phyloP scores from a whole-genome alignment of 1,284 basidiomycete genomes.

The Cutaneotrichosporon sp. region DNA sequence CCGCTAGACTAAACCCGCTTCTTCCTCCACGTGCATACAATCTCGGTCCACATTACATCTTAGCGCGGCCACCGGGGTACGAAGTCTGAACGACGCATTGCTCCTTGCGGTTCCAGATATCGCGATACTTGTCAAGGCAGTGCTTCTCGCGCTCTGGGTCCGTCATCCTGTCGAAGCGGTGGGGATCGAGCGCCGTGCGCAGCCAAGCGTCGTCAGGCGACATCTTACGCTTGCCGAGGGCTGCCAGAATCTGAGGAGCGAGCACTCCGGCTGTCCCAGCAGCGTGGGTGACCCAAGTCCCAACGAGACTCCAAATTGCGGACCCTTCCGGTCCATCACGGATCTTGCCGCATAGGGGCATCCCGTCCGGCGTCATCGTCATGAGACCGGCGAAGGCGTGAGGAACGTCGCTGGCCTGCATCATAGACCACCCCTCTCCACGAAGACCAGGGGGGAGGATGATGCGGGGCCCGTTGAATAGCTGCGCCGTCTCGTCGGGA shows the following conservation, averaged over 20 bases:
- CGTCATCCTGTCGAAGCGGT: conserved; percentile 29
- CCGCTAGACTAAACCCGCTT: no score
- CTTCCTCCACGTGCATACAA: no score
- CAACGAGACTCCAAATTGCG: conserved; percentile 21
- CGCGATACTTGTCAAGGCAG: conserved; percentile 24
- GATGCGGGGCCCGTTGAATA: conserved; percentile 3
- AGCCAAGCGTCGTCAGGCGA: conserved; percentile 8
- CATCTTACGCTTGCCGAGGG: background rate
- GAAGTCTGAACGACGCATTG: background rate
- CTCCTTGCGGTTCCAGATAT: conserved; percentile 28
- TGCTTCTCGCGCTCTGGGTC: conserved; percentile 5
- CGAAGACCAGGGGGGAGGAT: background rate
- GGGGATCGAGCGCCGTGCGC: conserved; percentile 21
- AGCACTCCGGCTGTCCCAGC: conserved; percentile 21
- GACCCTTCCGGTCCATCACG: background rate
- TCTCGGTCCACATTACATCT: background rate
- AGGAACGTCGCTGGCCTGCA: background rate
- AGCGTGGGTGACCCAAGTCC: conserved; percentile 32
- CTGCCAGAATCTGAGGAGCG: conserved; percentile 19
- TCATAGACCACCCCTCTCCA: background rate
- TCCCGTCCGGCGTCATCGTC: conserved; percentile 29
- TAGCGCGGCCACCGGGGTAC: background rate
- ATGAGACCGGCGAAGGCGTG: conserved; percentile 27
- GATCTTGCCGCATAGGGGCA: conserved; percentile 26
- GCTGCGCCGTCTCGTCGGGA: conserved; percentile 11